A percentile compares a stretch with the other conserved stretches of the same genome.
Evolutionary conservation across 768 basidiomycete genomes (phyloP).

Genomic region (Infundibulicybe gibba): DNA sequence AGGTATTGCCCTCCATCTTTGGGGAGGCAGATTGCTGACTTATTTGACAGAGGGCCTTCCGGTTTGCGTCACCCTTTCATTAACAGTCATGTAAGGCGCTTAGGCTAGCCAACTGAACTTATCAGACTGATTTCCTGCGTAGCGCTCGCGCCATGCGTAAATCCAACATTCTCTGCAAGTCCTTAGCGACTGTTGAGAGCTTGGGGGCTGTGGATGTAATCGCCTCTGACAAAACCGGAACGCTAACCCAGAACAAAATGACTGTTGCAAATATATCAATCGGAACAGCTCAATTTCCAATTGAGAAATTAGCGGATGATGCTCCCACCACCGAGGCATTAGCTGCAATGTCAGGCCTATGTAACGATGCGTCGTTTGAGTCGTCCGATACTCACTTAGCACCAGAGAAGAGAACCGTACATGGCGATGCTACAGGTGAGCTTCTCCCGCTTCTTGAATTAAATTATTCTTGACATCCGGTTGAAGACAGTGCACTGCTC

Average conservation of each 20-base stretch:
- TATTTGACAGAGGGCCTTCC: conserved; percentile 26
- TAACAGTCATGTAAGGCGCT: conserved; percentile 32
- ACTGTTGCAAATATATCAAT: conserved; percentile 11
- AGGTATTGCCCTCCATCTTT: conserved; percentile 20
- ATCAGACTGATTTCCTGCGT: neutral
- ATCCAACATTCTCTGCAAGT: conserved; percentile 45
- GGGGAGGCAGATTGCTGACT: neutral
- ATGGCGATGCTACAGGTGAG: conserved; percentile 55
- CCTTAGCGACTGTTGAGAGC: conserved; percentile 50
- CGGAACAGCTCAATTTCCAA: conserved; percentile 9
- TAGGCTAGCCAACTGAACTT: neutral
- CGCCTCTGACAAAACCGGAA: conserved; percentile 56
- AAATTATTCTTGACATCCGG: neutral
- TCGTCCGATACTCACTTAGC: conserved; percentile 15
- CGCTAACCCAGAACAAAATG: conserved; percentile 48
- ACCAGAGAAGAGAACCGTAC: conserved; percentile 20
- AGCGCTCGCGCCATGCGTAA: conserved; percentile 42
- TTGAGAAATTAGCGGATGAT: conserved; percentile 5
- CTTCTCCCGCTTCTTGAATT: neutral
- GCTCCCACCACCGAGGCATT: conserved; percentile 21
- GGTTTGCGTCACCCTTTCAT: conserved; percentile 44
- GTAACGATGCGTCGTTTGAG: conserved; percentile 39
- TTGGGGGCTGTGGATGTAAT: conserved; percentile 50
- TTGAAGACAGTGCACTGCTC: conserved; percentile 48
- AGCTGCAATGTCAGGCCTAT: conserved; percentile 39